Evolutionary conservation across 768 basidiomycete species (phyloP).

Genomic region (Lentinus brumalis): DNA sequence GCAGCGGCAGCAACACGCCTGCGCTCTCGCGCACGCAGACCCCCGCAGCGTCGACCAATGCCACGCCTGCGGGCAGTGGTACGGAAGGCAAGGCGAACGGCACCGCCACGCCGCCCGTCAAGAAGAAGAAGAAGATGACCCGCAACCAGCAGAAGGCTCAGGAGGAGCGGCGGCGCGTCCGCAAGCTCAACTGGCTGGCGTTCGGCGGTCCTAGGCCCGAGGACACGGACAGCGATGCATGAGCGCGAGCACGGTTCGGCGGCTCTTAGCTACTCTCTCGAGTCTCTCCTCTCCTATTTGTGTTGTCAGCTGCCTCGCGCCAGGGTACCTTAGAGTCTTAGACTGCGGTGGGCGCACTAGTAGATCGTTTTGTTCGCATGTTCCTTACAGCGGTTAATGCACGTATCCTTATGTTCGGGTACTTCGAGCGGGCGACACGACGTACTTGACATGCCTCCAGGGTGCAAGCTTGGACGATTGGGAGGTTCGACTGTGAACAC

Average conservation of each 20-base stretch:
- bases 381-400: constrained; percentile 1
- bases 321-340: not conserved
- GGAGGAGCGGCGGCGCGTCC: constrained; percentile 79
- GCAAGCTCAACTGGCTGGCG: constrained; percentile 83
- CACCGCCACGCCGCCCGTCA: constrained; percentile 43
- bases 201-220: constrained; percentile 83
- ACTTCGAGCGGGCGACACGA: not conserved
- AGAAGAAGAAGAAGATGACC: constrained; percentile 92
- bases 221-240: constrained; percentile 60
- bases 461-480: not conserved
- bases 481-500: no score
- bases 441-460: no score
- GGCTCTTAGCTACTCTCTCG: not conserved
- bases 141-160: constrained; percentile 87
- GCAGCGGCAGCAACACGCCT: constrained; percentile 73
- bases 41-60: constrained; percentile 67
- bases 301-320: not conserved
- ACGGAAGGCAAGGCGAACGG: constrained; percentile 54
- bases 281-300: not conserved
- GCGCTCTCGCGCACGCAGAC: constrained; percentile 69
- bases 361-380: not conserved
- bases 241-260: not conserved
- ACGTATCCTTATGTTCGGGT: not conserved
- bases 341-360: not conserved
- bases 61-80: constrained; percentile 81